Evolutionary conservation across 805 yeast species (phyloP).

Genomic region (Brettanomyces anomalus): DNA sequence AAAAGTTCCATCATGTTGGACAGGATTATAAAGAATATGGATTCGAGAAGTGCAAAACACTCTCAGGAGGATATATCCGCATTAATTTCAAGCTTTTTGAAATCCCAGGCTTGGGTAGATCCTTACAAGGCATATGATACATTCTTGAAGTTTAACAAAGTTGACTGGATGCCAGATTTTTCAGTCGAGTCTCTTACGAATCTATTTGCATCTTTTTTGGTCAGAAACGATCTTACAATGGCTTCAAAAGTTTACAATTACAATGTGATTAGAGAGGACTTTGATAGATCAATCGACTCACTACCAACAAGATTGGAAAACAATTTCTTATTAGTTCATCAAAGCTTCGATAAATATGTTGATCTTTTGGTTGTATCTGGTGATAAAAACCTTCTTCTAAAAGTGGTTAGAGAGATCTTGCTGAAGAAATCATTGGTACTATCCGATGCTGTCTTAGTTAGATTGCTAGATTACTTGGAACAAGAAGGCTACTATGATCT

Average conservation of each 20-base stretch:
- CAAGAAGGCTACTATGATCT: slow-evolving; percentile 10
- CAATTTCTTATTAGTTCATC: slow-evolving; percentile 11
- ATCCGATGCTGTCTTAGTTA: slow-evolving; percentile 15
- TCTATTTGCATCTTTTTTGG: slow-evolving; percentile 17
- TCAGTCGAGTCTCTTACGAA: slow-evolving; percentile 18
- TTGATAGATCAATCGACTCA: slow-evolving; percentile 15
- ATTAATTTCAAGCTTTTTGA: slow-evolving; percentile 20
- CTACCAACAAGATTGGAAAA: slow-evolving; percentile 6
- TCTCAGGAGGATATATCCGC: slow-evolving; percentile 9
- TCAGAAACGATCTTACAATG: slow-evolving; percentile 13
- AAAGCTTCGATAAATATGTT: slow-evolving; percentile 16
- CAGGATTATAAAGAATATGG: slow-evolving; percentile 29
- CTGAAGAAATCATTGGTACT: slow-evolving; percentile 20
- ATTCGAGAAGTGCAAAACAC: slow-evolving; percentile 7
- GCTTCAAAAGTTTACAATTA: slow-evolving; percentile 25
- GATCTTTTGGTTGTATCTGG: slow-evolving; percentile 13
- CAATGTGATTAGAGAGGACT: slow-evolving; percentile 24
- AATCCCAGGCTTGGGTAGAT: slow-evolving; percentile 18
- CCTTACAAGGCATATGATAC: slow-evolving; percentile 20
- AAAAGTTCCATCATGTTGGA: slow-evolving; percentile 52
- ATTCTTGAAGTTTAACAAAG: slow-evolving; percentile 19
- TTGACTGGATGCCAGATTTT: slow-evolving; percentile 27
- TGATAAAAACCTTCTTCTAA: slow-evolving; percentile 17
- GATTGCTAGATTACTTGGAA: slow-evolving; percentile 19
- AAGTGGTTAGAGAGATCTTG: slow-evolving; percentile 22